A percentile compares a stretch with the other conserved stretches of the same genome.
Evolutionary conservation across 257 asterid genomes (phyloP).

Genomic region (Primulina tabacum): DNA sequence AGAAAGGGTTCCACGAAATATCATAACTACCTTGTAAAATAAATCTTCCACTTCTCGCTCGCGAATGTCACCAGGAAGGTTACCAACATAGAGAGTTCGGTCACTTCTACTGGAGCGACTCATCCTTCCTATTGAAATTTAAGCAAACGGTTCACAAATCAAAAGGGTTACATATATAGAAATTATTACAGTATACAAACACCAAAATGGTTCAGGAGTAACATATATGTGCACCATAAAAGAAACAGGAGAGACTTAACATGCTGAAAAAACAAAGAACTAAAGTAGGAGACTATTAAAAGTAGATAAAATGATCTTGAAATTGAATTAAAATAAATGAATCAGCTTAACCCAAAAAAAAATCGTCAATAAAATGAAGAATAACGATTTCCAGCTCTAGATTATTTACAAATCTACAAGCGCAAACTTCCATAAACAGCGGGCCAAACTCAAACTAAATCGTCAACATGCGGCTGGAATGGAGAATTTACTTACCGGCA

Average conservation of each 20-base stretch:
- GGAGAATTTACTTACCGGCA: not conserved
- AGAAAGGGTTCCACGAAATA: not conserved
- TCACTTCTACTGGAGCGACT: conserved; percentile 77
- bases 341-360: not conserved
- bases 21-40: conserved; percentile 64
- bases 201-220: not conserved
- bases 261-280: not conserved
- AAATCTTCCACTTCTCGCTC: conserved; percentile 97
- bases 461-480: not conserved
- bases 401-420: not conserved
- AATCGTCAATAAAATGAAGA: not conserved
- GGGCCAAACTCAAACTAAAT: not conserved
- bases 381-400: not conserved
- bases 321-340: no score
- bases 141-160: not conserved
- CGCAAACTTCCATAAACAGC: not conserved
- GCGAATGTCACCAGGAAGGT: conserved; percentile 96
- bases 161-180: no score
- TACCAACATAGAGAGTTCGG: conserved; percentile 84
- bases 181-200: not conserved
- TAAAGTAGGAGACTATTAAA: not conserved
- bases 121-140: conserved; percentile 46
- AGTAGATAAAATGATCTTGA: not conserved
- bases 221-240: not conserved
- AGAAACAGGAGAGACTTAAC: not conserved